Percentiles rank a stretch among this genome's conserved stretches.
phyloP scores from a whole-genome alignment of 345 rosid genomes.

The Passiflora organensis region DNA sequence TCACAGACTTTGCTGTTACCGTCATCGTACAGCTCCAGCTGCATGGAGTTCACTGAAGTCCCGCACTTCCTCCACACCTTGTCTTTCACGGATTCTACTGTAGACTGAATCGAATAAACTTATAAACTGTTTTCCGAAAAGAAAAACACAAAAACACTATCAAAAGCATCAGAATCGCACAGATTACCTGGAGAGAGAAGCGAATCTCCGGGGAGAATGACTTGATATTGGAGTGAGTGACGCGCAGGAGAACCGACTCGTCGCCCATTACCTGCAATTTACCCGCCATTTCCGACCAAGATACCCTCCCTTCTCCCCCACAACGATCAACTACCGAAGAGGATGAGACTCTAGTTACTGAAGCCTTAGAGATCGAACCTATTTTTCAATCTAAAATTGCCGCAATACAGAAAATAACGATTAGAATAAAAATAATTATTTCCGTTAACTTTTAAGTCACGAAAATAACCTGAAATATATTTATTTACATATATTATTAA shows the following conservation, averaged over 20 bases:
- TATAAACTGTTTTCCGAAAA: background rate
- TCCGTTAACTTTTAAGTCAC: too few relatives aligned
- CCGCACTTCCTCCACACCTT: constrained; percentile 93
- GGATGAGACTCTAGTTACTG: too few relatives aligned
- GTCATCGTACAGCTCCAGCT: constrained; percentile 75
- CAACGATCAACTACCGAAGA: too few relatives aligned
- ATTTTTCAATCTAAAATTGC: too few relatives aligned
- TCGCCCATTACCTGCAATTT: constrained; percentile 32
- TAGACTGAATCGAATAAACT: constrained; percentile 9
- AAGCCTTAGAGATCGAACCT: too few relatives aligned
- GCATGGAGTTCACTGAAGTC: constrained; percentile 66
- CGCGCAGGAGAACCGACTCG: constrained; percentile 60
- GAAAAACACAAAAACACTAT: background rate
- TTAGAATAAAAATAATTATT: too few relatives aligned
- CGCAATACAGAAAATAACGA: too few relatives aligned
- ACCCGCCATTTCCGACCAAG: constrained; percentile 12
- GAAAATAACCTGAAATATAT: too few relatives aligned
- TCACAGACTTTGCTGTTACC: constrained; percentile 49
- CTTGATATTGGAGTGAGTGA: constrained; percentile 78
- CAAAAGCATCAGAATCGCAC: too few relatives aligned
- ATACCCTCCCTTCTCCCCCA: too few relatives aligned
- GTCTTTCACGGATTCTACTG: constrained; percentile 79
- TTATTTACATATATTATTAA: too few relatives aligned
- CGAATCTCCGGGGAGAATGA: constrained; percentile 60
- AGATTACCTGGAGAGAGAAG: constrained; percentile 61